Evolutionary conservation across 805 yeast genomes (phyloP).

Genomic region (Jamesozyma spencerorum): DNA sequence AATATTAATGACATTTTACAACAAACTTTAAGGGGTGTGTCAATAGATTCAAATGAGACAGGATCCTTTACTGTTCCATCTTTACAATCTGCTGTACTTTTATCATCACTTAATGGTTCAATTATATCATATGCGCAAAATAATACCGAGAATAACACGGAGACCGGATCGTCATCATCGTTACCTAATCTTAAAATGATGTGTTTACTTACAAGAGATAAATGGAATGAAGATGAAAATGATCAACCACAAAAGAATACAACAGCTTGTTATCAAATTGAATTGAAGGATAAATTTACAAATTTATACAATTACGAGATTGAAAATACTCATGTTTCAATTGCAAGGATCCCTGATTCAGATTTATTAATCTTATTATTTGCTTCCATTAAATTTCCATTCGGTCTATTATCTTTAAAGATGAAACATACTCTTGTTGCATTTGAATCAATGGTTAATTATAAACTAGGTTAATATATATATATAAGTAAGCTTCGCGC

Average conservation of each 20-base stretch:
- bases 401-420: slow-evolving; percentile 26
- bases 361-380: slow-evolving; percentile 23
- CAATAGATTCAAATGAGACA: not conserved
- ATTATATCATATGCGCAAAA: slow-evolving; percentile 18
- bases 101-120: slow-evolving; percentile 24
- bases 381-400: slow-evolving; percentile 21
- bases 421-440: slow-evolving; percentile 21
- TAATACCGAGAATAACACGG: slow-evolving; percentile 4
- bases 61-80: not conserved
- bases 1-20: slow-evolving; percentile 17
- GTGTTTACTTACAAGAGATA: slow-evolving; percentile 26
- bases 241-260: slow-evolving; percentile 7
- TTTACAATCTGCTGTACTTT: slow-evolving; percentile 20
- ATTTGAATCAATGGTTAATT: slow-evolving; percentile 18
- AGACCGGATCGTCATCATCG: slow-evolving; percentile 4
- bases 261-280: slow-evolving; percentile 9
- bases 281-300: slow-evolving; percentile 10
- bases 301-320: slow-evolving; percentile 27
- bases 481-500: not conserved
- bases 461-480: slow-evolving; percentile 16
- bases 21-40: not conserved
- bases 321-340: slow-evolving; percentile 26
- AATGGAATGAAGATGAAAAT: slow-evolving; percentile 27
- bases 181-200: slow-evolving; percentile 27
- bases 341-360: slow-evolving; percentile 24